phyloP scores from a whole-genome alignment of 306 rosid genomes.

The Malus orientalis region DNA sequence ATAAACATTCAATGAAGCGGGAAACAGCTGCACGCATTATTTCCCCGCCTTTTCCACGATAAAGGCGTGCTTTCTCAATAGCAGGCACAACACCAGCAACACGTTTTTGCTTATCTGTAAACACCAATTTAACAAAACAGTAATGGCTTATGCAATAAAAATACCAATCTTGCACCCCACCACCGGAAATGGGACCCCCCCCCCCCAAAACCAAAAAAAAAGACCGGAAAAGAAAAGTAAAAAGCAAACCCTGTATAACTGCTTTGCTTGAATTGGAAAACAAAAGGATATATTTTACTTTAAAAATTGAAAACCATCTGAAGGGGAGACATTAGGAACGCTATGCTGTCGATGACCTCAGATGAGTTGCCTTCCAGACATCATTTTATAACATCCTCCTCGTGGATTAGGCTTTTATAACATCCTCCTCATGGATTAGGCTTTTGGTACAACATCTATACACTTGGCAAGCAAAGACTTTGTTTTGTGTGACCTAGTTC shows the following conservation, averaged over 20 bases:
- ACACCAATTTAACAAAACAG: constrained; percentile 9
- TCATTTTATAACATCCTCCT: neutral
- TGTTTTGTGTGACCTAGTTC: neutral
- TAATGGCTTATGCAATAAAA: constrained; percentile 13
- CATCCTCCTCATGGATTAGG: neutral
- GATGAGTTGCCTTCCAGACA: neutral
- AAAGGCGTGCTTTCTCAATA: constrained; percentile 86
- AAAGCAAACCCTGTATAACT: too few relatives aligned
- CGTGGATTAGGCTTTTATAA: neutral
- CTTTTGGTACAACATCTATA: neutral
- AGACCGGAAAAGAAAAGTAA: neutral
- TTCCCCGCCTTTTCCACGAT: constrained; percentile 98
- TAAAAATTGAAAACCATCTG: neutral
- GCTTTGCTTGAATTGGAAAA: too few relatives aligned
- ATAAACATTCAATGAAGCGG: constrained; percentile 74
- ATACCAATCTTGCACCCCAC: neutral
- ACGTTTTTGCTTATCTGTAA: constrained; percentile 60
- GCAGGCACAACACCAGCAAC: constrained; percentile 77
- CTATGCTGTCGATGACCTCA: neutral
- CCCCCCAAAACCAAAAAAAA: neutral
- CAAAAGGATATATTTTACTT: too few relatives aligned
- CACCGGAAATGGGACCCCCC: neutral
- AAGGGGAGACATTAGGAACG: too few relatives aligned
- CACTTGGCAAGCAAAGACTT: neutral
- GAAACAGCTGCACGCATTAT: constrained; percentile 96